Evolutionary conservation across 345 rosid genomes (phyloP), one percentile per base, ranked within the genome.

Genomic region (Eucalyptus pumila): DNA sequence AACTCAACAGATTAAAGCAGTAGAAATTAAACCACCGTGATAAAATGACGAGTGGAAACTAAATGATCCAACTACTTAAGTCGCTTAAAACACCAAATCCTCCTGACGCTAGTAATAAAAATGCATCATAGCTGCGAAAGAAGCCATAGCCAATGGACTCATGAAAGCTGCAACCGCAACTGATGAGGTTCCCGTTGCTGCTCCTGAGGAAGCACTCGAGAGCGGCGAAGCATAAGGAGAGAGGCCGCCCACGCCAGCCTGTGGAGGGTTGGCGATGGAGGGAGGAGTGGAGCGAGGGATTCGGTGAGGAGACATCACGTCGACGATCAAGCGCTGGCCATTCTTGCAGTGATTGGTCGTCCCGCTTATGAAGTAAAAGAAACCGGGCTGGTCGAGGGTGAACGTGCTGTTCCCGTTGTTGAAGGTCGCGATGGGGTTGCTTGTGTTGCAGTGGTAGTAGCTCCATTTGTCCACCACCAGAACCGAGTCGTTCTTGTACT

Each of bases 281-380:
- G 92, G 93, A 23, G 93, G 93, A 89, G 92, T 14, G 47, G 47
- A 44, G 47, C 44, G 92, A 11, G 85, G 50, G 67, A 34, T 81
- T 40, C 54, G 91, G 90, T 96, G 96, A 85, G 50, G 87, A 45
- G 91, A 91, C 96, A 97, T 95, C 27, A 97, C 99, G n/a, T 95
- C 94, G 12, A 95, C 95, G 11, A 95, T 88, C 88, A 97, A 90
- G 19, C 95, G 91, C 92, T 95, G 97, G n/a, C 99, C 98, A 24
- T 88, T 92, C 47, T 86, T 93, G 93, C 99, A 97, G 87, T 94
- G 99, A n/a, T 65, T 65, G 26, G 89, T 86, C 69, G 86, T 87
- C 42, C 97, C 97, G 87, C 96, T 95, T n/a, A 95, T 94, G 96
- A 94, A 96, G 93, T 93, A 97, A 91, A 95, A 96, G 8, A 94